phyloP scores from a whole-genome alignment of 371 early-diverging fungal species.

The Umbelopsis sp. region DNA sequence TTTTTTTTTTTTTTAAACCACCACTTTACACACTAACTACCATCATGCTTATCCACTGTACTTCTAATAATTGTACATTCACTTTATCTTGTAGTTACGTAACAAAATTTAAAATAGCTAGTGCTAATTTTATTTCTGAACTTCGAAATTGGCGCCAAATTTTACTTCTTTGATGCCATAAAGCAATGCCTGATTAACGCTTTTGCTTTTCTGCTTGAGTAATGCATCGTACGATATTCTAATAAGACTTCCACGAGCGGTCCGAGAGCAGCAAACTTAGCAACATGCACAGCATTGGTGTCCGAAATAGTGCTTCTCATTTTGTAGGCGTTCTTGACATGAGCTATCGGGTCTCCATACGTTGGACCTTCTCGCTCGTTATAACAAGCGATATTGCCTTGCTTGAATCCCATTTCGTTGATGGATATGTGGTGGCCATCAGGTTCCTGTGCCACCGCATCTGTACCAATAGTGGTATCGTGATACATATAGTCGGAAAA shows the following conservation, averaged over 20 bases:
- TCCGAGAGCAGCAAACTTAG: slow-evolving; percentile 36
- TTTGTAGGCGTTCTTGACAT: slow-evolving; percentile 32
- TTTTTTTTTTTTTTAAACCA: background rate
- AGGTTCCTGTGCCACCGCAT: slow-evolving; percentile 9
- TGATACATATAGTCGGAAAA: slow-evolving; percentile 40
- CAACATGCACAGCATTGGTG: slow-evolving; percentile 25
- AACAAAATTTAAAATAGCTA: background rate
- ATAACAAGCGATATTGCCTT: background rate
- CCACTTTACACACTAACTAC: slow-evolving; percentile 3
- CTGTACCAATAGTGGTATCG: slow-evolving; percentile 29
- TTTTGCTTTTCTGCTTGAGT: slow-evolving; percentile 34
- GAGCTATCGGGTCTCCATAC: slow-evolving; percentile 24
- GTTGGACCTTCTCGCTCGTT: background rate
- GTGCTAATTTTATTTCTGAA: slow-evolving; percentile 9
- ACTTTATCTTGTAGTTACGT: slow-evolving; percentile 6
- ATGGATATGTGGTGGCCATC: slow-evolving; percentile 13
- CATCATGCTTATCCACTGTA: background rate
- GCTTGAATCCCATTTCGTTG: slow-evolving; percentile 30
- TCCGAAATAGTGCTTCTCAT: slow-evolving; percentile 35
- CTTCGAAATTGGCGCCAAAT: background rate
- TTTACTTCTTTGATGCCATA: slow-evolving; percentile 19
- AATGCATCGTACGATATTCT: slow-evolving; percentile 29
- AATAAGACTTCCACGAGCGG: slow-evolving; percentile 22
- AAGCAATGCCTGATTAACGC: slow-evolving; percentile 37
- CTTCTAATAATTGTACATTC: slow-evolving; percentile 9